phyloP scores from a whole-genome alignment of 192 early-diverging fungal species.

The Coemansia sp. region DNA sequence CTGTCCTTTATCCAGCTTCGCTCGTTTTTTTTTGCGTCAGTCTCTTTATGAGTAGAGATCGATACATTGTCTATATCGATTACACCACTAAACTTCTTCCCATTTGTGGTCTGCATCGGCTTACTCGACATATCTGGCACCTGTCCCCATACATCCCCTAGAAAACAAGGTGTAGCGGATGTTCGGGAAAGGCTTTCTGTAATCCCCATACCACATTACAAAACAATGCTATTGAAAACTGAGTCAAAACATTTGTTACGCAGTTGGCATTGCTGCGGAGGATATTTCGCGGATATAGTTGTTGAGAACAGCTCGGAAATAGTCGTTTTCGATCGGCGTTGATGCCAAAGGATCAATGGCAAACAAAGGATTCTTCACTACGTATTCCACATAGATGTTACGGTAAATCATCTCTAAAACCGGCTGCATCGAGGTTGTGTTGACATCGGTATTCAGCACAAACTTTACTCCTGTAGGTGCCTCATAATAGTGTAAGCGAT shows the following conservation, averaged over 20 bases:
- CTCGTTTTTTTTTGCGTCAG: no score
- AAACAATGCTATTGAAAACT: slow-evolving; percentile 1
- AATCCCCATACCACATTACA: no score
- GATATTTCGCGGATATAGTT: slow-evolving; percentile 48
- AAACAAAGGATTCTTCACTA: slow-evolving; percentile 84
- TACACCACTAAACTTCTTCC: no score
- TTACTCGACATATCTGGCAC: no score
- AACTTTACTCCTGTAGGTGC: slow-evolving; percentile 85
- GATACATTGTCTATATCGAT: no score
- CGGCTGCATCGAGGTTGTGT: slow-evolving; percentile 61
- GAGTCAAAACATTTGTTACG: slow-evolving; percentile 11
- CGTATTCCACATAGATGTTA: slow-evolving; percentile 90
- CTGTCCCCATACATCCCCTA: no score
- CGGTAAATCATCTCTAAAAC: slow-evolving; percentile 79
- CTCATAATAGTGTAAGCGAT: slow-evolving; percentile 90
- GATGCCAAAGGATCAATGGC: slow-evolving; percentile 47
- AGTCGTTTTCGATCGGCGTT: slow-evolving; percentile 52
- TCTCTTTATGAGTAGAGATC: no score
- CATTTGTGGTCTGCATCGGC: no score
- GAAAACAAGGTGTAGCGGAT: no score
- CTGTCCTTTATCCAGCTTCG: no score
- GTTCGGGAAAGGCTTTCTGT: no score
- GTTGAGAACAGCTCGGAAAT: slow-evolving; percentile 49
- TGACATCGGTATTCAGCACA: slow-evolving; percentile 79
- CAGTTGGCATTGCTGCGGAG: slow-evolving; percentile 13